Evolutionary conservation across 495 filamentous ascomycete genomes (phyloP).

Genomic region (Penicillium cosmopolitanum): DNA sequence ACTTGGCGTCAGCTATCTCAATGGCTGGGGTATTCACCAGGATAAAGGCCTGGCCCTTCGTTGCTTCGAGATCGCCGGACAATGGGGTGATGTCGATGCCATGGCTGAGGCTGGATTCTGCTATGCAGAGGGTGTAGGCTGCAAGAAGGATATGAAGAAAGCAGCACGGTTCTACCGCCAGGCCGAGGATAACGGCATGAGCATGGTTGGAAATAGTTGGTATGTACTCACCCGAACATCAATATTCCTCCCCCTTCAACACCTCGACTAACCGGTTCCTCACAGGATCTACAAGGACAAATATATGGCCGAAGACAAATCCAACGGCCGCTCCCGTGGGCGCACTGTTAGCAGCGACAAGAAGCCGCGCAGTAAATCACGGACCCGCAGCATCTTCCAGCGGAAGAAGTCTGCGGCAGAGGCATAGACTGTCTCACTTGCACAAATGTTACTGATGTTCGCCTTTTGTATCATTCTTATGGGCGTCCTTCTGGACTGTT

Average conservation of each 20-base stretch:
- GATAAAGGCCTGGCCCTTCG: slow-evolving; percentile 85
- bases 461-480: slow-evolving; percentile 3
- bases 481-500: slow-evolving; percentile 1
- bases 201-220: slow-evolving; percentile 98
- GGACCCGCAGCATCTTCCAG: slow-evolving; percentile 68
- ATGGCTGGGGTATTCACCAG: slow-evolving; percentile 95
- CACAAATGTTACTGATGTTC: neutral
- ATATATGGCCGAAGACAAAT: slow-evolving; percentile 76
- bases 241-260: neutral
- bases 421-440: slow-evolving; percentile 26
- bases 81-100: slow-evolving; percentile 97
- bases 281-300: slow-evolving; percentile 92
- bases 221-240: slow-evolving; percentile 48
- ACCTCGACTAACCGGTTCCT: slow-evolving; percentile 15
- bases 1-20: slow-evolving; percentile 94
- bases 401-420: slow-evolving; percentile 58
- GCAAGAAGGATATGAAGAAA: slow-evolving; percentile 95
- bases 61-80: slow-evolving; percentile 94
- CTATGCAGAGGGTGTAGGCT: slow-evolving; percentile 81
- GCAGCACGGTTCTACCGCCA: slow-evolving; percentile 87
- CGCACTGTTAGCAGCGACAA: slow-evolving; percentile 52
- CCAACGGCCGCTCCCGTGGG: slow-evolving; percentile 37
- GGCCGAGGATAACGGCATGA: slow-evolving; percentile 91
- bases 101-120: slow-evolving; percentile 87
- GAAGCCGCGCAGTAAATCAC: slow-evolving; percentile 64